Base-by-base conservation (phyloP, 495 filamentous ascomycete genomes). In the Pseudomonodictys pantanalensis region DNA sequence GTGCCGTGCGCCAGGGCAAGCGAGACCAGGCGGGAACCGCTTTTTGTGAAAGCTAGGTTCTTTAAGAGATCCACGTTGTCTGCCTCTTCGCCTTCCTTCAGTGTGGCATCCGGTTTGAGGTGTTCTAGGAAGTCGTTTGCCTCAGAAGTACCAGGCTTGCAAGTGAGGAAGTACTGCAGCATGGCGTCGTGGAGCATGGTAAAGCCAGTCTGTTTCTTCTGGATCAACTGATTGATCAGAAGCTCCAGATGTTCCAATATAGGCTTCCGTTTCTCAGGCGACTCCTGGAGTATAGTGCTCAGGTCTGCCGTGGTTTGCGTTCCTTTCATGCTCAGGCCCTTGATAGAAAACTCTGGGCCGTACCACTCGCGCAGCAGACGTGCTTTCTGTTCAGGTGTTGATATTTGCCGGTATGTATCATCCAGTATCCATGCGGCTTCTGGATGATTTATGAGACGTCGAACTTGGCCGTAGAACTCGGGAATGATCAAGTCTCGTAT, bases 351-450 rank as follows among this genome's bases (percentile, higher is more conserved):
- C 66, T 99, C 95, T 0, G 91, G 80, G 0, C 95, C 93, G 71
- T 97, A 99, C 90, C 95, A 99, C 73, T 99, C 95, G 24, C 91
- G 80, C 18, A 99, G 79, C 49, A 99, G 78, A 48, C 81, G 82
- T 20, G 86, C 83, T 70, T 91, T 90, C 69, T 99, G 95, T 59
- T 86, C 80, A 64, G 82, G 81, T 5, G 88, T 93, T 15, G 92
- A 92, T 60, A 89, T 84, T 32, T 83, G 83, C 26, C 93, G 84
- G 75, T 96, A 99, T 58, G 95, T 85, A 75, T 99, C 95, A 68
- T 99, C 95, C 38, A 99, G 78, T 61, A 97, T 96, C 89, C 93
- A 97, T 17, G 90, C 90, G 22, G 89, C 92, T 73, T 97, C 95
- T 2, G 92, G 83, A 72, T 99, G 95, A 65, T 92, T 92, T 66